Percentiles rank a stretch among this genome's conserved stretches.
Conservation (phyloP, 1,139 yeast genomes). For the Blastobotrys apis region DNA sequence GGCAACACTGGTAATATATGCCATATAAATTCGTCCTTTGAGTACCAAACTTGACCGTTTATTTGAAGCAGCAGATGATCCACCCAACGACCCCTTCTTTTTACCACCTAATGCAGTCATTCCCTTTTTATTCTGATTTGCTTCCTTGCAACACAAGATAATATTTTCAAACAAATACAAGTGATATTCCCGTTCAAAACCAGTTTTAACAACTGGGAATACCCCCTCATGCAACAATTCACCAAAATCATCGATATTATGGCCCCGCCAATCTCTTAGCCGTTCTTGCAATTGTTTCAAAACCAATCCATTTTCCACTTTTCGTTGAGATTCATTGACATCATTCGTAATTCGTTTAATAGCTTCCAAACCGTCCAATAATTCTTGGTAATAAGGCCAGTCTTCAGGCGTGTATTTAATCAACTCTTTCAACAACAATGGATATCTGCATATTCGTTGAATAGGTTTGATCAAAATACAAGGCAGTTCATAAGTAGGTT, state of each 20-base stretch:
- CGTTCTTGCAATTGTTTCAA: conserved; percentile 65
- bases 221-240: conserved; percentile 73
- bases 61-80: conserved; percentile 14
- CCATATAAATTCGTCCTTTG: conserved; percentile 42
- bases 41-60: conserved; percentile 34
- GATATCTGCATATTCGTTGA: conserved; percentile 91
- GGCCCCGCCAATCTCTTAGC: conserved; percentile 94
- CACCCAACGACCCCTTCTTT: conserved; percentile 19
- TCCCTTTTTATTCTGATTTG: conserved; percentile 29
- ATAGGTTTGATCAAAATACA: conserved; percentile 89
- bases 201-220: conserved; percentile 69
- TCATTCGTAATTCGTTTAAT: conserved; percentile 72
- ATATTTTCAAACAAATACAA: conserved; percentile 87
- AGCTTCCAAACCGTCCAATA: conserved; percentile 63
- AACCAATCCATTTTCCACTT: conserved; percentile 78
- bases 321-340: conserved; percentile 91
- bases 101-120: conserved; percentile 30
- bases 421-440: conserved; percentile 71
- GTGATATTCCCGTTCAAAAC: conserved; percentile 81
- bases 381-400: conserved; percentile 61
- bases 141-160: conserved; percentile 69
- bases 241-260: conserved; percentile 76
- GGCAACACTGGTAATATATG: conserved; percentile 36
- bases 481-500: conserved; percentile 85
- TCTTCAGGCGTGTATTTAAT: conserved; percentile 55